These are phyloP conservation scores for Trichoderma brevicompactum DNA, from an alignment of 2,329 filamentous ascomycete genomes.

Conservation along the genomic window DNA sequence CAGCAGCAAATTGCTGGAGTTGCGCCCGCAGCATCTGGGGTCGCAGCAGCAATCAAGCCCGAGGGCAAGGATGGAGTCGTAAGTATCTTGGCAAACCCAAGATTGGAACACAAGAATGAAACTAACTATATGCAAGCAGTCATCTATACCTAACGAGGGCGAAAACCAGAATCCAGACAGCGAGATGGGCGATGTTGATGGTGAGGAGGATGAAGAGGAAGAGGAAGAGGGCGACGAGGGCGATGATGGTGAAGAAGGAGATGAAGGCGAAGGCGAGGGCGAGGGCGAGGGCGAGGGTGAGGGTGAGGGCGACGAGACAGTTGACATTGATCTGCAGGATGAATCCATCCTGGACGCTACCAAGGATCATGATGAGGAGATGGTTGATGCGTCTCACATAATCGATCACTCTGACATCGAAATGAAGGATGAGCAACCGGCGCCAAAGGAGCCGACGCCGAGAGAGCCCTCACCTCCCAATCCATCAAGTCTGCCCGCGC, in stretches of 20 bases:
- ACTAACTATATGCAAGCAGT: conserved; percentile 36
- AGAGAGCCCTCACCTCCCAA: conserved; percentile 29
- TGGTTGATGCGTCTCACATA: conserved; percentile 43
- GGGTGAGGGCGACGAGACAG: conserved; percentile 51
- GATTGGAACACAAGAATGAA: not conserved
- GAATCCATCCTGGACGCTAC: conserved; percentile 40
- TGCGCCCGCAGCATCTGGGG: conserved; percentile 44
- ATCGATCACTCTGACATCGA: conserved; percentile 35
- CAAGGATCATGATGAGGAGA: conserved; percentile 44
- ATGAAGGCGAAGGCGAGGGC: conserved; percentile 52
- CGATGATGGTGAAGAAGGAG: conserved; percentile 53
- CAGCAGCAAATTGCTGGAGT: conserved; percentile 38
- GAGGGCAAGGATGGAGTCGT: conserved; percentile 48
- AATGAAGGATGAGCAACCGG: conserved; percentile 36
- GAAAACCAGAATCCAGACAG: conserved; percentile 53
- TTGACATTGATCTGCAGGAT: conserved; percentile 42
- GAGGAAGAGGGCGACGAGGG: conserved; percentile 51
- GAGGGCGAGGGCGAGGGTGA: conserved; percentile 47
- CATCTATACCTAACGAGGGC: conserved; percentile 50
- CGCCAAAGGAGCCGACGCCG: conserved; percentile 30
- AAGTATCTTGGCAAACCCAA: conserved; percentile 31
- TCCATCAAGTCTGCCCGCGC: conserved; percentile 38
- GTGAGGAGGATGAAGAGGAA: conserved; percentile 51
- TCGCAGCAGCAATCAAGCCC: conserved; percentile 45
- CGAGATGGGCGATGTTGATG: conserved; percentile 58